phyloP scores from a whole-genome alignment of 768 basidiomycete genomes.

The Austroboletus festivus region DNA sequence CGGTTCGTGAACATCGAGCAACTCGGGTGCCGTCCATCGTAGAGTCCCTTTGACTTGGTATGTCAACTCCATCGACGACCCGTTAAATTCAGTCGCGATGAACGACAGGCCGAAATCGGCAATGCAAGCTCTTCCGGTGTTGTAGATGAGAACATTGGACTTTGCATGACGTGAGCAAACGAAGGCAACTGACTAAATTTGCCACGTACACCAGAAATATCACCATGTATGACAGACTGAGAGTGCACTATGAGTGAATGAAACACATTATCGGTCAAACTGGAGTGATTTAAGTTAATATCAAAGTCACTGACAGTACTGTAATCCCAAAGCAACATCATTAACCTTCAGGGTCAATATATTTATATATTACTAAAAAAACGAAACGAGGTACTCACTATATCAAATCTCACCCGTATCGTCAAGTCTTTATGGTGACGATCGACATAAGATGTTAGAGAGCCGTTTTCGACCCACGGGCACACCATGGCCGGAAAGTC shows the following conservation, averaged over 20 bases:
- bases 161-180: not conserved
- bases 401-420: constrained; percentile 5
- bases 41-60: constrained; percentile 37
- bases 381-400: constrained; percentile 12
- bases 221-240: constrained; percentile 21
- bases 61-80: constrained; percentile 32
- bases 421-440: constrained; percentile 11
- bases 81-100: constrained; percentile 34
- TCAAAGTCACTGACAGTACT: constrained; percentile 23
- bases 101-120: constrained; percentile 48
- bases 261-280: not conserved
- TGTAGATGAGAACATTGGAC: constrained; percentile 47
- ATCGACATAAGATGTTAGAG: constrained; percentile 24
- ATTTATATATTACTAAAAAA: not conserved
- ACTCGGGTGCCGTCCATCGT: constrained; percentile 46
- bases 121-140: constrained; percentile 39
- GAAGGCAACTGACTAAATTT: not conserved
- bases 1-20: constrained; percentile 23
- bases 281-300: not conserved
- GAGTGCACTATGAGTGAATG: constrained; percentile 19
- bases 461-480: constrained; percentile 33
- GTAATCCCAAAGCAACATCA: constrained; percentile 25
- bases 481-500: constrained; percentile 32
- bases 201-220: constrained; percentile 27
- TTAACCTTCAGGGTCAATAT: constrained; percentile 13